Base-by-base conservation (phyloP, 2,329 filamentous ascomycete genomes). In the Neocucurbitaria cava region DNA sequence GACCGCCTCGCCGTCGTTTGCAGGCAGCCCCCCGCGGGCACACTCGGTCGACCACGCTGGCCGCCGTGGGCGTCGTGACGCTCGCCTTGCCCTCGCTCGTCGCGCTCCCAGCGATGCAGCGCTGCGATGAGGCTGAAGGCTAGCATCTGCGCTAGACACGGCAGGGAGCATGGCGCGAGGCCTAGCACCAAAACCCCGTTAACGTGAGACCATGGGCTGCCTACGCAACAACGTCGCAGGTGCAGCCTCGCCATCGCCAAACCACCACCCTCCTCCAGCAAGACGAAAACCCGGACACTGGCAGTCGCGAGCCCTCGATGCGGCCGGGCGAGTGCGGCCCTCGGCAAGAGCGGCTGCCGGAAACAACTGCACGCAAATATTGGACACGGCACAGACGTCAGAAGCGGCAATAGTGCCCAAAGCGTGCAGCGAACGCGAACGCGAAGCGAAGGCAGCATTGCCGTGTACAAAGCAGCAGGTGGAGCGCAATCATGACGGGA, bases 301-400 rank as follows among this genome's bases (percentile, higher is more conserved):
- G 44, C 39, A 33, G 21, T 42, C 42, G 35, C 39, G 38, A 46
- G 43, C 52, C 46, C 56, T 46, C 48, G 47, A 50, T 49, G 43
- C 46, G 28, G 49, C 39, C 52, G 49, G 41, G 39, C 52, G 58
- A 51, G 47, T 48, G 61, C 56, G 56, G 56, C 41, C 40, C 51
- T 61, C 64, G 65, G 65, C 53, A 63, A 46, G 52, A 58, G 60
- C 57, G 57, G 61, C 58, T 52, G 50, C 62, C 60, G 60, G 31
- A 64, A 58, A 61, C 58, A 54, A 56, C 62, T 69, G 68, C 67
- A 68, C 56, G 66, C 62, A 63, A 68, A 69, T 72, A 72, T 72
- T 72, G 68, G 61, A 61, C 52, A 67, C 69, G 70, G 69, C 69
- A 71, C 68, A 69, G 61, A 59, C 60, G 47, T 59, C 64, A 51